Evolutionary conservation across 1,284 basidiomycete species (phyloP), one percentile per base, ranked within the genome.

Genomic region (Cutaneotrichosporon sp.): DNA sequence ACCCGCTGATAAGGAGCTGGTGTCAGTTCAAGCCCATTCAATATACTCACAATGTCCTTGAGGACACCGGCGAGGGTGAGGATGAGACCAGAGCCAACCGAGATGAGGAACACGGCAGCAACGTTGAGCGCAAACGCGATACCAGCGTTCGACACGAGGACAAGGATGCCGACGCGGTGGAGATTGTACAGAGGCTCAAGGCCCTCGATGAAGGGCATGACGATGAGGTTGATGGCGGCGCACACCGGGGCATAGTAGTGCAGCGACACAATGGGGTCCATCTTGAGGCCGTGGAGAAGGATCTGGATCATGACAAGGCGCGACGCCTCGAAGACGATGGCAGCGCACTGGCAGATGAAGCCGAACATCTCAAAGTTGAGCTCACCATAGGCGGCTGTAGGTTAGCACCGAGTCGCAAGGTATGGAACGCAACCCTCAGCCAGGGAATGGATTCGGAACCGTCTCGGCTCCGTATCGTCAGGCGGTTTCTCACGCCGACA

Each of bases 231-330:
- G 83, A 98, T 90, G 65, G 85, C 80, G 1, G 95, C 94, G 78
- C 96, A 98, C 62, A 98, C 91, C n/a, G 92, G 92, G 10, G 92
- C 92, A 78, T 93, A 95, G 84, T 97, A 98, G 83, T 97, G 92
- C 62, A 98, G 83, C 38, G 92, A 97, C 31, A 96, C 92, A 34
- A 97, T 86, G 4, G 95, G 95, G 81, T 97, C 92, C 94, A 97
- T 92, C 84, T 97, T 96, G 79, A 97, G 84, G 57, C 94, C 94
- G 80, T 98, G 95, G 2, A 98, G 85, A 50, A 98, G 87, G 63
- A 96, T 88, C 80, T 98, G 90, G 69, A 98, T 97, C 90, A 98
- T 94, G 52, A 98, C 93, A 21, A 98, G 86, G 58, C 95, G 88
- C 38, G 77, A 80, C 32, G 80, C 78, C 68, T 82, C 81, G 65